These are phyloP conservation scores for Barnettozyma sucrosica DNA, from an alignment of 805 yeast species.

Conservation along the genomic window DNA sequence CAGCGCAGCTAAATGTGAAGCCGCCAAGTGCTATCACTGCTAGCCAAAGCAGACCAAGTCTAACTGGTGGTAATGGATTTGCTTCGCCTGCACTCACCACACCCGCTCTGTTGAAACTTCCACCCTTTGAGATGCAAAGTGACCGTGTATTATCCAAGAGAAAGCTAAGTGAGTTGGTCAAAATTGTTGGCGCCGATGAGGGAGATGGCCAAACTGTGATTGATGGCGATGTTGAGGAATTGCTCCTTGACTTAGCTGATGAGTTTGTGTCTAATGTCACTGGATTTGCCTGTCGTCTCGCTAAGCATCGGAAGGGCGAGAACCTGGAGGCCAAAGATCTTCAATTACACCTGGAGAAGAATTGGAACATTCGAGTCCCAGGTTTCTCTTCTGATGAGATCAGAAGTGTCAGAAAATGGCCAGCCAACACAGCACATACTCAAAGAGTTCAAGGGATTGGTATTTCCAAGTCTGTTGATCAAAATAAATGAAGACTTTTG, in stretches of 20 bases:
- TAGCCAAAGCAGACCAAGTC: constrained; percentile 71
- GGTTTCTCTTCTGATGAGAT: constrained; percentile 92
- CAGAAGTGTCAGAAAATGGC: constrained; percentile 67
- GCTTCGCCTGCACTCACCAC: constrained; percentile 64
- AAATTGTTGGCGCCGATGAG: constrained; percentile 74
- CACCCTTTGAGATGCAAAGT: constrained; percentile 75
- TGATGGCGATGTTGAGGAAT: constrained; percentile 94
- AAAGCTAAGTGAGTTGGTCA: constrained; percentile 81
- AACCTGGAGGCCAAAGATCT: constrained; percentile 83
- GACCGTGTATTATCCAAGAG: constrained; percentile 84
- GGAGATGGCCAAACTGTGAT: constrained; percentile 88
- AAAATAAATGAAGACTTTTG: constrained; percentile 18
- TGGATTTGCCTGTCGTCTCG: constrained; percentile 87
- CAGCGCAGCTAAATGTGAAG: constrained; percentile 59
- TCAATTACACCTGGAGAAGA: constrained; percentile 84
- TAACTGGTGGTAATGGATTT: constrained; percentile 78
- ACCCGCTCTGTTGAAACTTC: constrained; percentile 70
- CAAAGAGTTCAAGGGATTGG: constrained; percentile 64
- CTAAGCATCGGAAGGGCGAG: constrained; percentile 90
- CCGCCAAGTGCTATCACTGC: constrained; percentile 61
- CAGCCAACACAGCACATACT: constrained; percentile 54
- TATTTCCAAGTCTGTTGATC: constrained; percentile 51
- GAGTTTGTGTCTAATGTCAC: constrained; percentile 91
- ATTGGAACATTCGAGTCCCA: constrained; percentile 93
- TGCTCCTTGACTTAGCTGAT: constrained; percentile 87